Conservation (phyloP, 306 rosid genomes). For the Malus asiatica region DNA sequence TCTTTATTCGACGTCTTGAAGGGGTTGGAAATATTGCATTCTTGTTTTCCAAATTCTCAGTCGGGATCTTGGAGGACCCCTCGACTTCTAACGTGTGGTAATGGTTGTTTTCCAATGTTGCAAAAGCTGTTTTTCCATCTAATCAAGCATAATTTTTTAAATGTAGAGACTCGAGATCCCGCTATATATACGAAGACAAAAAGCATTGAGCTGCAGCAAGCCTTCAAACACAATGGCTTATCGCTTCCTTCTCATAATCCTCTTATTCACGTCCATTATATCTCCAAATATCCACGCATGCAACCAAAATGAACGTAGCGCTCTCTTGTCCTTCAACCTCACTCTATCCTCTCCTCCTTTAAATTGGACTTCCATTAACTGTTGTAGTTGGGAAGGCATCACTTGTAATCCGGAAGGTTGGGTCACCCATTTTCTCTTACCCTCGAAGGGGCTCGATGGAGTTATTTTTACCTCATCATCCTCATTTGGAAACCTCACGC, state of each 20-base stretch:
- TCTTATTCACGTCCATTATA: not conserved
- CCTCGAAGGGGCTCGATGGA: not conserved
- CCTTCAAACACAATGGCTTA: not conserved
- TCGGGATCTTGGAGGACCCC: too few species aligned
- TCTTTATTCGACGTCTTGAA: too few species aligned
- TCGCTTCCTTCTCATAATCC: not conserved
- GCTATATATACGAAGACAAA: too few species aligned
- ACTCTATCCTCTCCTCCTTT: not conserved
- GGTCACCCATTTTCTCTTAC: not conserved
- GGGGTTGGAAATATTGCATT: too few species aligned
- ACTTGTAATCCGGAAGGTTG: not conserved
- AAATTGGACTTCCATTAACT: not conserved
- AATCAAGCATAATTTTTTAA: too few species aligned
- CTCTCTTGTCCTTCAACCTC: not conserved
- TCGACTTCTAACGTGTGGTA: too few species aligned
- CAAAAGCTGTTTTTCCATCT: too few species aligned
- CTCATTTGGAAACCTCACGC: not conserved
- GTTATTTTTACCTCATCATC: not conserved
- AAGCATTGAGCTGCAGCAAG: too few species aligned
- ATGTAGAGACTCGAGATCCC: too few species aligned
- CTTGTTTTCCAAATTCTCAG: too few species aligned
- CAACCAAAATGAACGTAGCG: not conserved
- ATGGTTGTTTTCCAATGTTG: too few species aligned
- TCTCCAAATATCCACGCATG: not conserved
- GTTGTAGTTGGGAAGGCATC: not conserved